phyloP scores from a whole-genome alignment of 768 basidiomycete genomes.

The Ramaria sp. region DNA sequence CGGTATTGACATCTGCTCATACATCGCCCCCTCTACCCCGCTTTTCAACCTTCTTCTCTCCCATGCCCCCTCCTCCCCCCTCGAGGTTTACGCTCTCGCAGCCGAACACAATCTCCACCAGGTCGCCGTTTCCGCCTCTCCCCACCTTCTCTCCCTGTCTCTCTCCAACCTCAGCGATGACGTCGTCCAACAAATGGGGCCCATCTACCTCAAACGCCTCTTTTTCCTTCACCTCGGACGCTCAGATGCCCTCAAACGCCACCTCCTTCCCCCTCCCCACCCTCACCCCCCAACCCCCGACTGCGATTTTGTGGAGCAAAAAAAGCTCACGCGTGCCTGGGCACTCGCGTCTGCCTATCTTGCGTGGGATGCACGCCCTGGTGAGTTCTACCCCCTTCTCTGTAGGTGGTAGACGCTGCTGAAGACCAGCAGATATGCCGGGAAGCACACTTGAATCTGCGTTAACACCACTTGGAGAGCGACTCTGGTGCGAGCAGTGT shows the following conservation, averaged over 20 bases:
- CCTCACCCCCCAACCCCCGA: conserved; percentile 15
- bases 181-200: conserved; percentile 27
- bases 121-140: conserved; percentile 29
- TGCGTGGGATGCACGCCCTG: conserved; percentile 27
- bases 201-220: conserved; percentile 31
- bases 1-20: conserved; percentile 32
- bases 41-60: conserved; percentile 25
- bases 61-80: conserved; percentile 24
- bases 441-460: conserved; percentile 19
- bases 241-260: conserved; percentile 23
- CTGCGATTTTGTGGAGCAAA: conserved; percentile 26
- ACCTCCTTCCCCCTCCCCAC: conserved; percentile 20
- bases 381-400: conserved; percentile 13
- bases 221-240: conserved; percentile 29
- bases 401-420: neutral
- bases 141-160: conserved; percentile 27
- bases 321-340: conserved; percentile 28
- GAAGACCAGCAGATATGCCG: conserved; percentile 2
- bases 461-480: conserved; percentile 19
- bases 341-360: conserved; percentile 26
- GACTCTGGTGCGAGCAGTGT: conserved; percentile 21
- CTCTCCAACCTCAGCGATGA: conserved; percentile 27
- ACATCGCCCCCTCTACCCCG: conserved; percentile 20
- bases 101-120: conserved; percentile 24
- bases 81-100: conserved; percentile 34